phyloP scores from a whole-genome alignment of 164 flowering plant genomes.

The Euptelea pleiosperma region DNA sequence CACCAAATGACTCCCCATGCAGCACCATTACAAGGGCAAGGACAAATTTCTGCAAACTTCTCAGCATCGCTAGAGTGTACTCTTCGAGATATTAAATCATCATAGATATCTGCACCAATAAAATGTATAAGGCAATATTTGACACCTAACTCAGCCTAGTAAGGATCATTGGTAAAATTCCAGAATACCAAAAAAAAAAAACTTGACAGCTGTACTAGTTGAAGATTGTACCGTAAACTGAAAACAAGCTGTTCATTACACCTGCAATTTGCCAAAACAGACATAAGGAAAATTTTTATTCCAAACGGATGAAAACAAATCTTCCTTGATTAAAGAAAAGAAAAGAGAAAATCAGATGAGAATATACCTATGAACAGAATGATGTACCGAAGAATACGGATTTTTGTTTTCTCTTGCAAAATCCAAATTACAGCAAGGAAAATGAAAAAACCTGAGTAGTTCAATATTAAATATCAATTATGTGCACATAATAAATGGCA shows the following conservation, averaged over 20 bases:
- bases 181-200: conserved; percentile 3
- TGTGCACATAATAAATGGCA: too few relatives aligned
- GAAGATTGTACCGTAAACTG: conserved; percentile 63
- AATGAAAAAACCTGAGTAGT: conserved; percentile 71
- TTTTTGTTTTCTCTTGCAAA: conserved; percentile 72
- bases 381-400: conserved; percentile 72
- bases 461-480: conserved; percentile 5
- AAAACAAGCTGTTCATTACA: conserved; percentile 93
- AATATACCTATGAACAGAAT: conserved; percentile 84
- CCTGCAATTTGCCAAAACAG: conserved; percentile 41
- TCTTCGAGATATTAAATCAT: conserved; percentile 85
- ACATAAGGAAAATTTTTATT: conserved; percentile 7
- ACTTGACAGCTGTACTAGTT: background rate
- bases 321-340: background rate
- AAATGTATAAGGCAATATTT: too few relatives aligned
- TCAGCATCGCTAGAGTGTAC: conserved; percentile 90
- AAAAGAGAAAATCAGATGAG: background rate
- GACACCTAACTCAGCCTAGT: too few relatives aligned
- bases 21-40: conserved; percentile 81
- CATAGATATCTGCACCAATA: conserved; percentile 78
- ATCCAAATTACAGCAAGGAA: conserved; percentile 79
- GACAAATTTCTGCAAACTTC: conserved; percentile 87
- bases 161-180: background rate
- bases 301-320: background rate
- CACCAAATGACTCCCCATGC: conserved; percentile 91